Conservation (phyloP, 805 yeast species). For the Zygoascus tannicola region DNA sequence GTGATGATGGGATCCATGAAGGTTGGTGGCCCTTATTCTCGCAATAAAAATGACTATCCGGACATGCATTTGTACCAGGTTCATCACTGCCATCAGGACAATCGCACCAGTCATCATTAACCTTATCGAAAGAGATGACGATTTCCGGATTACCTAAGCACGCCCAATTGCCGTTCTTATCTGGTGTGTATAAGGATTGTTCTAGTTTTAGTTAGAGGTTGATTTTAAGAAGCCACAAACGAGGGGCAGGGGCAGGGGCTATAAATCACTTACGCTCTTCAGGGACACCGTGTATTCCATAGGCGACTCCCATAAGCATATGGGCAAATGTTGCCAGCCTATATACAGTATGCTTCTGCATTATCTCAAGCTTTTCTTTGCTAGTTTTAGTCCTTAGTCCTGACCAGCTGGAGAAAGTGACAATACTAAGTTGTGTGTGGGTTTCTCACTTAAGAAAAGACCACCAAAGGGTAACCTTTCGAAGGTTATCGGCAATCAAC, state of each 20-base stretch:
- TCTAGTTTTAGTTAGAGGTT: slow-evolving; percentile 8
- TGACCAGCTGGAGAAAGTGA: too few species aligned
- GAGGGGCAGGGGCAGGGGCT: too few species aligned
- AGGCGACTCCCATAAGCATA: slow-evolving; percentile 2
- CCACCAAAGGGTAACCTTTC: too few species aligned
- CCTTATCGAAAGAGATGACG: slow-evolving; percentile 45
- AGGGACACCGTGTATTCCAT: not conserved
- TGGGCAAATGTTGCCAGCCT: not conserved
- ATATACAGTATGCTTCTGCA: not conserved
- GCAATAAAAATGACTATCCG: slow-evolving; percentile 55
- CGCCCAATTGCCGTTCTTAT: slow-evolving; percentile 46
- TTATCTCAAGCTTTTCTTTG: too few species aligned
- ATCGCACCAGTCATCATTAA: slow-evolving; percentile 88
- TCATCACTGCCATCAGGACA: slow-evolving; percentile 98
- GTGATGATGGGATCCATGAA: slow-evolving; percentile 50
- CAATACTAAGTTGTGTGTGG: too few species aligned
- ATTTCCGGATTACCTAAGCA: slow-evolving; percentile 67
- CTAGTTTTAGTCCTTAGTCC: too few species aligned
- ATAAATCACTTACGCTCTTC: not conserved
- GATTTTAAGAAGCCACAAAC: too few species aligned
- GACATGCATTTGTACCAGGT: slow-evolving; percentile 88
- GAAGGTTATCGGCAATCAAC: too few species aligned
- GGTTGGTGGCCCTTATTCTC: slow-evolving; percentile 63
- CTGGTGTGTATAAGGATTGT: slow-evolving; percentile 38
- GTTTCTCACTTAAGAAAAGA: too few species aligned